phyloP scores from a whole-genome alignment of 805 yeast species.

The Hanseniaspora osmophila region DNA sequence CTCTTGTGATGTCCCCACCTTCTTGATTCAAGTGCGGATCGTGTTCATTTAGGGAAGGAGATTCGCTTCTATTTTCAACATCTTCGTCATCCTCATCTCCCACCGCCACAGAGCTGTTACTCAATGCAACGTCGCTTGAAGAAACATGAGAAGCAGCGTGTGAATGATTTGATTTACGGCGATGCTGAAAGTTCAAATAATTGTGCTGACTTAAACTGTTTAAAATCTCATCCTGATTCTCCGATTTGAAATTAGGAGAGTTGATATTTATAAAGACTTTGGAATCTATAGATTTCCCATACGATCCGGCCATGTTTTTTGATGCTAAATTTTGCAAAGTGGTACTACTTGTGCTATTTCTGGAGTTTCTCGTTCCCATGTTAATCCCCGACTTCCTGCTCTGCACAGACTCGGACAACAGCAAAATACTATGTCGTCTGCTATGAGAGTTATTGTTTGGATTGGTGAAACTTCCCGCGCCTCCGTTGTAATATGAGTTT shows the following conservation, averaged over 20 bases:
- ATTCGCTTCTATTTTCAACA: constrained; percentile 1
- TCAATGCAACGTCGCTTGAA: constrained; percentile 2
- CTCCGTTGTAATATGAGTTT: neutral
- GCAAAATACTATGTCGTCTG: constrained; percentile 9
- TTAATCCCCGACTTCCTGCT: constrained; percentile 5
- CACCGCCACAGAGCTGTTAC: constrained; percentile 4
- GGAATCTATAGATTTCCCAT: constrained; percentile 12
- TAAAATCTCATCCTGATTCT: constrained; percentile 18
- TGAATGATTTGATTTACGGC: constrained; percentile 1
- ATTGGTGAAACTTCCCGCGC: neutral
- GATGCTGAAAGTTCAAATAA: constrained; percentile 13
- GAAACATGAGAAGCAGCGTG: neutral
- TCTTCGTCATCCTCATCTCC: constrained; percentile 5
- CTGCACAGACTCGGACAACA: constrained; percentile 9
- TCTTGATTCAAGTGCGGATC: constrained; percentile 12
- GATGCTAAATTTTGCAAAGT: neutral
- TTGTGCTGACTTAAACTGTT: constrained; percentile 19
- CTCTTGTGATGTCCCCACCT: constrained; percentile 27
- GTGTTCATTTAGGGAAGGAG: neutral
- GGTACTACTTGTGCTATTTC: neutral
- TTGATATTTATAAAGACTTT: constrained; percentile 16
- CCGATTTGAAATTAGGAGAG: constrained; percentile 21
- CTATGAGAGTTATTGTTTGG: neutral
- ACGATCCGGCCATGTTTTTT: neutral
- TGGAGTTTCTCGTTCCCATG: neutral